These are phyloP conservation scores for Rhizophlyctis rosea DNA, from an alignment of 192 early-diverging fungal genomes.

Conservation along the genomic window DNA sequence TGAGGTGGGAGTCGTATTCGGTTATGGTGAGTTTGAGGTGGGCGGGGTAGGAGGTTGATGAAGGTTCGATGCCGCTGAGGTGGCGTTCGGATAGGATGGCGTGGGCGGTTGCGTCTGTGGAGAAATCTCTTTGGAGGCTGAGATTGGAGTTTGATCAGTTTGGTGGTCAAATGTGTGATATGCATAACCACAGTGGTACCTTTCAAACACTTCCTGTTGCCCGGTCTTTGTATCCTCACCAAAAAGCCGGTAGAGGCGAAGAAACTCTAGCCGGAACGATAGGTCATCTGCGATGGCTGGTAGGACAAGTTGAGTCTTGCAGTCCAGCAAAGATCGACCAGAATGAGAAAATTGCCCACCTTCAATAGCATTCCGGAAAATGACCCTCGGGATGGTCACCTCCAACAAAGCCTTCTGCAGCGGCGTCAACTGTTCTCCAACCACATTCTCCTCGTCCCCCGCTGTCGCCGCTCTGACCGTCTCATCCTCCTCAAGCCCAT, in stretches of 20 bases:
- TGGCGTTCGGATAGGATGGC: slow-evolving; percentile 54
- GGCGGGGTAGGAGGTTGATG: slow-evolving; percentile 44
- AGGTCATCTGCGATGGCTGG: slow-evolving; percentile 69
- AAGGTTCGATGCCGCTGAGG: slow-evolving; percentile 33
- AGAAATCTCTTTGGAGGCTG: slow-evolving; percentile 56
- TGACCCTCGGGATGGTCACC: slow-evolving; percentile 70
- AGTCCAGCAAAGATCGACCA: too few relatives aligned
- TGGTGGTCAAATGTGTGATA: not conserved
- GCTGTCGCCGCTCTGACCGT: slow-evolving; percentile 6
- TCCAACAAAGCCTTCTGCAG: slow-evolving; percentile 50
- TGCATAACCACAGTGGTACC: not conserved
- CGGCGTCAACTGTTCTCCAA: slow-evolving; percentile 44
- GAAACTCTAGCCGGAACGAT: slow-evolving; percentile 69
- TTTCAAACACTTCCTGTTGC: slow-evolving; percentile 41
- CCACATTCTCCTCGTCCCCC: slow-evolving; percentile 5
- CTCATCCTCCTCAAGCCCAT: not conserved
- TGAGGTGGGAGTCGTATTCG: slow-evolving; percentile 48
- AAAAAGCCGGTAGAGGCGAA: slow-evolving; percentile 61
- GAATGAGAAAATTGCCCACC: too few relatives aligned
- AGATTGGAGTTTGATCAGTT: slow-evolving; percentile 26
- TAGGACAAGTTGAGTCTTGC: too few relatives aligned
- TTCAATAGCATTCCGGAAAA: slow-evolving; percentile 78
- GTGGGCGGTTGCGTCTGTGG: slow-evolving; percentile 48
- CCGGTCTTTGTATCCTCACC: slow-evolving; percentile 44
- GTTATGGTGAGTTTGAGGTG: slow-evolving; percentile 43